Evolutionary conservation across 2,329 filamentous ascomycete species (phyloP), one percentile per base, ranked within the genome.

Genomic region (Colletotrichum somersetense): DNA sequence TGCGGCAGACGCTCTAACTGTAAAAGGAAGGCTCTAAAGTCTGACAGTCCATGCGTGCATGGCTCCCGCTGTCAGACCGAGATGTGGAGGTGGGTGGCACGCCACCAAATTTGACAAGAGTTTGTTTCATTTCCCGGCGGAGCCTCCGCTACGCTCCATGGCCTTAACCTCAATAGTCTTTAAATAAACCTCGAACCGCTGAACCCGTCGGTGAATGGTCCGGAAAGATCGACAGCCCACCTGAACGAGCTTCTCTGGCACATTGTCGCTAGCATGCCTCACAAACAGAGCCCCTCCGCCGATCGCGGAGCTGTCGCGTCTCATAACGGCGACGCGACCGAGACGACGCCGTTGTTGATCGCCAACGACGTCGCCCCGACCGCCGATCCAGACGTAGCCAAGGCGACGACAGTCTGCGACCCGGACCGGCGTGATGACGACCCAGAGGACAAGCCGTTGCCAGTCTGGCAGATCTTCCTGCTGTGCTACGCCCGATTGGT

Each of bases 401-500:
- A 67, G 58, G 57, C 68, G 1, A 71, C 68, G 7, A 61, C 64
- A 5, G 57, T 71, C 50, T 16, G 38, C n/a, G 68, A 62, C 16
- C 50, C 64, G 20, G 57, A 18, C 50, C 68, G 35, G 48, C n/a
- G 44, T n/a, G 42, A 58, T 38, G 68, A 33, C 23, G 30, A 30
- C 11, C 20, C 38, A 33, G 63, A 67, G 35, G 63, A 40, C 23
- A 71, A 67, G 50, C 57, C 68, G 42, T 40, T 71, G 68, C 68
- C 68, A 26, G 50, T 23, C 12, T 50, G 57, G n/a, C 93, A 96
- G 79, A 90, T 96, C 64, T 80, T 92, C 42, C 80, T 93, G 14
- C 88, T 96, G 16, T 96, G 93, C 83, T 93, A 91, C 78, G 90
- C 91, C 1, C 89, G 93, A 7, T 78, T 93, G 35, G 85, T 93